Evolutionary conservation across 176 grass and related monocot species (phyloP).

Genomic region (Avena atlantica): DNA sequence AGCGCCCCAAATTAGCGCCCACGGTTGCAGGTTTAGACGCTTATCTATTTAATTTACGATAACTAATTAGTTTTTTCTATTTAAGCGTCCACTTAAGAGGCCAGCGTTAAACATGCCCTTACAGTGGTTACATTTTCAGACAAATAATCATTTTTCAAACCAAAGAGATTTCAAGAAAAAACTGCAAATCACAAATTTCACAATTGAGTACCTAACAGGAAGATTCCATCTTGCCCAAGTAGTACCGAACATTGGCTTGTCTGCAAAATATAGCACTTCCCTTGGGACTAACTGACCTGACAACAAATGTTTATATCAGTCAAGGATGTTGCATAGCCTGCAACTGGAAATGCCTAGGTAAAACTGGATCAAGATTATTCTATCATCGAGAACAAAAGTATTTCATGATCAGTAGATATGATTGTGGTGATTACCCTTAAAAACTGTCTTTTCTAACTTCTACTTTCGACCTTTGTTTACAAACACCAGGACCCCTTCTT

Average conservation of each 20-base stretch:
- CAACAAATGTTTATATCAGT: slow-evolving; percentile 1
- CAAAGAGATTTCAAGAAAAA: too few relatives aligned
- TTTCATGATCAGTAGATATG: slow-evolving; percentile 20
- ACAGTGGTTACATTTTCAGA: too few relatives aligned
- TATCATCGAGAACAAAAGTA: slow-evolving; percentile 15
- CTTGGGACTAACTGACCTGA: not conserved
- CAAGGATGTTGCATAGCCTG: not conserved
- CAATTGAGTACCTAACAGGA: too few relatives aligned
- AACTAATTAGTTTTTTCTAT: too few relatives aligned
- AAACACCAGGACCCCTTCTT: not conserved
- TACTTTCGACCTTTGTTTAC: slow-evolving; percentile 9
- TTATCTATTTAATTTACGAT: too few relatives aligned
- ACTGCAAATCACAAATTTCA: too few relatives aligned
- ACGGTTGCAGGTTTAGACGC: too few relatives aligned
- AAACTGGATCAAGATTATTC: slow-evolving; percentile 22
- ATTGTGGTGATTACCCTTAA: slow-evolving; percentile 24
- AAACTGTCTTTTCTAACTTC: slow-evolving; percentile 13
- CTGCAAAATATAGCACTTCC: slow-evolving; percentile 4
- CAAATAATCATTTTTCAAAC: too few relatives aligned
- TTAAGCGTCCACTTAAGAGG: too few relatives aligned
- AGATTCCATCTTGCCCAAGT: too few relatives aligned
- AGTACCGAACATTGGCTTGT: not conserved
- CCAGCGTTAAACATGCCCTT: too few relatives aligned
- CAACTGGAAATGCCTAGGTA: slow-evolving; percentile 13
- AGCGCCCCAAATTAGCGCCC: too few relatives aligned